Base-by-base conservation (phyloP, 352 stramenopile genomes). In the Phytophthora quininea region DNA sequence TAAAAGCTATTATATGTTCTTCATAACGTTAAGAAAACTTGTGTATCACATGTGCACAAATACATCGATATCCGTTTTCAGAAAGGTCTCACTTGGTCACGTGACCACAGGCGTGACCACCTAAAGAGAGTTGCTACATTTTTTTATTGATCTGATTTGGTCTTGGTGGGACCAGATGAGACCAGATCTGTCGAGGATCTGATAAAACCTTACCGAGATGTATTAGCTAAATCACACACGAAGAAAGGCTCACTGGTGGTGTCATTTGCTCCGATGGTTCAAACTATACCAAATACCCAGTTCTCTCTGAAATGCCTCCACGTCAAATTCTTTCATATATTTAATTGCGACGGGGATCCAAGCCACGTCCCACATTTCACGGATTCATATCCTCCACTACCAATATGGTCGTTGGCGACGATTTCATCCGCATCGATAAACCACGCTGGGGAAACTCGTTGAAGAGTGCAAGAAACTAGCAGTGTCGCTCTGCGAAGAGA, bases 281-380 rank as follows among this genome's bases (percentile, higher is more conserved):
- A 62, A 35, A n/a, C 14, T 8, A 19, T 62, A 43, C 56, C 57
- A 64, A n/a, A 64, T 29, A 3, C 30, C 31, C 3, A 56, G 46
- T 19, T 64, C 57, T 4, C 24, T 5, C 4, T 33, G 31, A 19
- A 63, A 63, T 47, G 54, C 54, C 2, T 29, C 48, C 3, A 9
- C 19, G 9, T 54, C 27, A 2, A 4, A 29, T 24, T 54, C 27
- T 0, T 54, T 54, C 4, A 40, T 11, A n/a, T 24, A 38, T 42
- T 76, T 76, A 31, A 76, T 47, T 0, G 64, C 69, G 11, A 76
- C 49, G 0, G 31, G 43, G 57, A 42, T 35, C 59, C 64, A 1
- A 53, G 57, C 63, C 56, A 68, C 43, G 45, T 60, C 9, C 63
- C 68, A 1, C 19, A 48, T 19, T 62, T 27, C 10, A 58, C 53